Evolutionary conservation across 78 protist genomes (phyloP), one percentile per base, ranked within the genome.

Genomic region (Polysphondylium violaceum): DNA sequence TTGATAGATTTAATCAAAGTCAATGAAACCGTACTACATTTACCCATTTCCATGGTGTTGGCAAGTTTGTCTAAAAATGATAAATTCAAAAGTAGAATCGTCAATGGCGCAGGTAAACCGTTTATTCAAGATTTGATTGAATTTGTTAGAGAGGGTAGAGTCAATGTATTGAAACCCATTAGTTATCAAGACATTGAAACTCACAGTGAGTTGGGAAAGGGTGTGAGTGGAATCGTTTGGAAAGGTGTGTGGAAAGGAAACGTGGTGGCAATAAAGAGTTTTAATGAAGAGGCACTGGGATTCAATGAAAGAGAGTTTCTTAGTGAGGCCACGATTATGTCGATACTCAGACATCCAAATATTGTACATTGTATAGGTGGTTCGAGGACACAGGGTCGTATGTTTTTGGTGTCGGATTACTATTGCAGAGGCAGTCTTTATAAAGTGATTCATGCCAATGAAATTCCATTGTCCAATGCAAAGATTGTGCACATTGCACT

Each of bases 361-460:
- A 69, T 83, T 36, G 56, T 71, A 8, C 91, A 69, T 44, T 67
- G 81, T 44, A 61, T 83, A 16, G 91, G 91, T 43, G 91, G 91
- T 17, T 68, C 71, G 0, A 17, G 17, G 11, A 51, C 47, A 17
- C 79, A 41, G 14, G 77, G 73, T 12, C 51, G 43, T 63, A 51
- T 83, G 79, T 83, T 36, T 33, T 35, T 83, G 1, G 79, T 83
- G 14, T 69, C 58, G 25, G 91, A 83, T 12, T 83, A 58, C 55
- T 58, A 55, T 36, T 40, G 60, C 2, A 29, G 91, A 14, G 91
- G 91, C 14, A 44, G 65, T 6, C 69, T 83, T 1, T 53, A 41
- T 23, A 23, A 47, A n/a, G 29, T 83, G 0, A 69, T 83, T 1
- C 35, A 60, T 31, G 75, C 91, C 3, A 83, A 83, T 35, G 76